These are phyloP conservation scores for Silene coronaria DNA, from an alignment of 179 eudicot species.

Conservation along the genomic window DNA sequence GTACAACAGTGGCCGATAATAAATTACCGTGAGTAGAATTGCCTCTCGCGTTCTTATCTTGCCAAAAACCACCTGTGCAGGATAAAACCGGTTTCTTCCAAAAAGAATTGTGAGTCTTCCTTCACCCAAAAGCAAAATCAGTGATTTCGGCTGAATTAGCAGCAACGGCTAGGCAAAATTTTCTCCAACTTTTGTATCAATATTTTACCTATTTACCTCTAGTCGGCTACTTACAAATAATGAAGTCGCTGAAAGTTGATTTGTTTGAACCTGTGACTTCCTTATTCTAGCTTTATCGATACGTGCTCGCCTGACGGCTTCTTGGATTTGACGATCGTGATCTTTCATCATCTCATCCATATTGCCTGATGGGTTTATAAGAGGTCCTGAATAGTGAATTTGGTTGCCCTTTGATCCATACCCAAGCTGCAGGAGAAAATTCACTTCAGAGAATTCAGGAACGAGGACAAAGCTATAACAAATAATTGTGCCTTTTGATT, in stretches of 20 bases:
- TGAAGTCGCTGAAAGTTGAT: conserved; percentile 41
- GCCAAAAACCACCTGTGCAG: conserved; percentile 25
- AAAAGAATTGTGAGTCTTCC: conserved; percentile 11
- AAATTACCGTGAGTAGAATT: conserved; percentile 16
- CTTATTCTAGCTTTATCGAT: conserved; percentile 63
- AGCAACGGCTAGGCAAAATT: conserved; percentile 14
- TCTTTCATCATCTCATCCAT: conserved; percentile 81
- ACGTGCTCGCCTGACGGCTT: conserved; percentile 77
- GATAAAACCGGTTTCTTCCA: background rate
- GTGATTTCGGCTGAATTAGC: conserved; percentile 18
- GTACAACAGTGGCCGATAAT: conserved; percentile 28
- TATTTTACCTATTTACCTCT: conserved; percentile 19
- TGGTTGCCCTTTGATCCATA: conserved; percentile 71
- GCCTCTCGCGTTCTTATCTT: conserved; percentile 20
- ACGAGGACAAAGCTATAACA: background rate
- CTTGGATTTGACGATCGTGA: conserved; percentile 85
- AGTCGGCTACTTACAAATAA: conserved; percentile 48
- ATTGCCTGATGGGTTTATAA: conserved; percentile 70
- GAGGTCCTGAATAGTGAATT: conserved; percentile 91
- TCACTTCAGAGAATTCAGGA: background rate
- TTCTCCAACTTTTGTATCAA: conserved; percentile 27
- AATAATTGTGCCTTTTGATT: background rate
- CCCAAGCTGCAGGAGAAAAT: conserved; percentile 50
- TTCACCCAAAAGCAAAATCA: conserved; percentile 16
- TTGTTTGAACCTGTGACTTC: conserved; percentile 50